A percentile compares a stretch with the other conserved stretches of the same genome.
These are phyloP conservation scores for Blastobotrys indianensis DNA, from an alignment of 1,139 yeast species.

Conservation along the genomic window DNA sequence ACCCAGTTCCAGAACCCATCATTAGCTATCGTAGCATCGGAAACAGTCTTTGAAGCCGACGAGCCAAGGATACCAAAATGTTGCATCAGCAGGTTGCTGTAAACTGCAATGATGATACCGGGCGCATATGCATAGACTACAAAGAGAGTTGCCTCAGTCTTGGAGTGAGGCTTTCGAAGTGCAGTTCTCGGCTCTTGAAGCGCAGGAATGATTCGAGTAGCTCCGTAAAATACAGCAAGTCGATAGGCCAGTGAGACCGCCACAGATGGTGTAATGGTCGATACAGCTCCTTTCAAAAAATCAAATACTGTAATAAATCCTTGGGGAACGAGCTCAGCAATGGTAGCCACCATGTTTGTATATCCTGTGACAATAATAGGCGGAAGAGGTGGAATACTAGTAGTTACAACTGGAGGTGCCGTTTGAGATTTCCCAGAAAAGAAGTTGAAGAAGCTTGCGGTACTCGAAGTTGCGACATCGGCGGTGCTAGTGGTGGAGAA, in stretches of 20 bases:
- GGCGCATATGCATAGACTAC: conserved; percentile 85
- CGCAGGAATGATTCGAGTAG: conserved; percentile 82
- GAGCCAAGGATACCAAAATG: conserved; percentile 49
- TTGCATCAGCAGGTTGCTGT: conserved; percentile 88
- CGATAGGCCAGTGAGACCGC: conserved; percentile 77
- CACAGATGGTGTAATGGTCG: conserved; percentile 76
- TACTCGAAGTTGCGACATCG: conserved; percentile 15
- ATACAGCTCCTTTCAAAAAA: conserved; percentile 60
- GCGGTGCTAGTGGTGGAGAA: conserved; percentile 9
- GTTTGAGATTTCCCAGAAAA: conserved; percentile 1
- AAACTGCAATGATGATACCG: conserved; percentile 87
- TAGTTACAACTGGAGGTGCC: conserved; percentile 10
- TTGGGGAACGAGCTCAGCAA: conserved; percentile 42
- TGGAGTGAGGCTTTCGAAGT: conserved; percentile 13
- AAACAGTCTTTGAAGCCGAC: conserved; percentile 6
- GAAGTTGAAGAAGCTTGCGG: conserved; percentile 6
- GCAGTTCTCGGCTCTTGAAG: conserved; percentile 17
- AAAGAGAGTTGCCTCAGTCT: conserved; percentile 34
- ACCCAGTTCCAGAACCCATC: conserved; percentile 14
- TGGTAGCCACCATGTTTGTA: conserved; percentile 38
- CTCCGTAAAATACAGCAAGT: conserved; percentile 82
- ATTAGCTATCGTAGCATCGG: conserved; percentile 7
- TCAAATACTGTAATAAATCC: conserved; percentile 58
- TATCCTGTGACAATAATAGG: conserved; percentile 35
- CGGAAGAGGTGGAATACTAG: conserved; percentile 32